Conservation (phyloP, 2,329 filamentous ascomycete genomes). For the Basipetospora sp. region DNA sequence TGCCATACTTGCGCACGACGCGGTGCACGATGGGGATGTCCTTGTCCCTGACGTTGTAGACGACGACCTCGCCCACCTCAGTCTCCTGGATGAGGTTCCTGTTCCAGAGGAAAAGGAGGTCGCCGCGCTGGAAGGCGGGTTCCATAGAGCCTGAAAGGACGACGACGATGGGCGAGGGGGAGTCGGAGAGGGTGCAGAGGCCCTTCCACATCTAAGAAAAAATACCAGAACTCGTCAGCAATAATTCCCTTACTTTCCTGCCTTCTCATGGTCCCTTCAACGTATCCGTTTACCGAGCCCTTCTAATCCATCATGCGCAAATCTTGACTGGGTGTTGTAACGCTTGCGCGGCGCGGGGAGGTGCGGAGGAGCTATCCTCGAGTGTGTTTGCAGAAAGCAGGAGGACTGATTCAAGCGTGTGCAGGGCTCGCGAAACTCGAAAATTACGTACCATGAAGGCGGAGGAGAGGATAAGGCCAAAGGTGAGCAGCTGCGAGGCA, state of each 20-base stretch:
- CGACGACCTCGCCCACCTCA: slow-evolving; percentile 42
- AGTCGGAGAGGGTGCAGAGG: slow-evolving; percentile 63
- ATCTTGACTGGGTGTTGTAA: no score
- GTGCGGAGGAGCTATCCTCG: no score
- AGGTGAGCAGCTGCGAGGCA: slow-evolving; percentile 72
- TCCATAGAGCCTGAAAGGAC: slow-evolving; percentile 79
- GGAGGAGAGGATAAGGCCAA: slow-evolving; percentile 75
- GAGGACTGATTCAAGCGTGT: not conserved
- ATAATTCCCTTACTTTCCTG: not conserved
- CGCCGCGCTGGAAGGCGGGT: slow-evolving; percentile 65
- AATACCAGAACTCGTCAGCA: no score
- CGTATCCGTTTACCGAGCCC: no score
- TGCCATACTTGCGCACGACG: slow-evolving; percentile 60
- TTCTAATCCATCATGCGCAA: no score
- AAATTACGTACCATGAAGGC: slow-evolving; percentile 61
- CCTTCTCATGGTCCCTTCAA: no score
- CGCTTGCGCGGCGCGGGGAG: no score
- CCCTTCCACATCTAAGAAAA: slow-evolving; percentile 84
- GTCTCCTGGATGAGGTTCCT: slow-evolving; percentile 43
- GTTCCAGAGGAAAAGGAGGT: slow-evolving; percentile 66
- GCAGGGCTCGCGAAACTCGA: no score
- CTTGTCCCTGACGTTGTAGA: slow-evolving; percentile 75
- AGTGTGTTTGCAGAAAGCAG: not conserved
- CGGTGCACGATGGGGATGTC: slow-evolving; percentile 96
- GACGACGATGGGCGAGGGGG: slow-evolving; percentile 64